phyloP scores from a whole-genome alignment of 1,139 yeast species.

The Yamadazyma aaseri region DNA sequence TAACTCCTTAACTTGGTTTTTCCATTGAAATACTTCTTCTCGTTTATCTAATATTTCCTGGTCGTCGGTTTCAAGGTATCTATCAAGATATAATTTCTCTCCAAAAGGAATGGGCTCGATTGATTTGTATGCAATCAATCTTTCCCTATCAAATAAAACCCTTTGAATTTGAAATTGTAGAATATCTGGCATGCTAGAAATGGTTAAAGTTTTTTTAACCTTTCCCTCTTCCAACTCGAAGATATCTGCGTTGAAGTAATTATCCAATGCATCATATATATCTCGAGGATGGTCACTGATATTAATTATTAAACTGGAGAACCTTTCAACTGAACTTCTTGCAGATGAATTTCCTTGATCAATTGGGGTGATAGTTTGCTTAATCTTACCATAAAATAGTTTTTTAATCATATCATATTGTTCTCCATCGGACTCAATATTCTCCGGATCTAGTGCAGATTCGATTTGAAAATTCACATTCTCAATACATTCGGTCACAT shows the following conservation, averaged over 20 bases:
- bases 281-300: constrained; percentile 86
- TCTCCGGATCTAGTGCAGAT: constrained; percentile 76
- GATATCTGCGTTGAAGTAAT: constrained; percentile 75
- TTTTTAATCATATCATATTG: constrained; percentile 77
- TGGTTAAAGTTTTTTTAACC: constrained; percentile 70
- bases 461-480: constrained; percentile 91
- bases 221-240: constrained; percentile 69
- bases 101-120: constrained; percentile 79
- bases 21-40: constrained; percentile 64
- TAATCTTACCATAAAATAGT: constrained; percentile 71
- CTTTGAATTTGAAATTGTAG: constrained; percentile 92
- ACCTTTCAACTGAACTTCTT: constrained; percentile 72
- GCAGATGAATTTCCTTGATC: constrained; percentile 48
- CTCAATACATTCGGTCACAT: constrained; percentile 95
- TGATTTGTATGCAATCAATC: constrained; percentile 76
- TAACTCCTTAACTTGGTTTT: constrained; percentile 48
- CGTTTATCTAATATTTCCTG: constrained; percentile 51
- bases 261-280: constrained; percentile 86
- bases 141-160: constrained; percentile 80
- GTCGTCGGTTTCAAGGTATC: constrained; percentile 78
- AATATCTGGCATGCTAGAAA: constrained; percentile 72
- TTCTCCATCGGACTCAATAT: constrained; percentile 71
- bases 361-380: constrained; percentile 42
- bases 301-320: constrained; percentile 77
- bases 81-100: constrained; percentile 76